Base-by-base conservation (phyloP, 2,329 filamentous ascomycete species). In the Xylariales sp. region DNA sequence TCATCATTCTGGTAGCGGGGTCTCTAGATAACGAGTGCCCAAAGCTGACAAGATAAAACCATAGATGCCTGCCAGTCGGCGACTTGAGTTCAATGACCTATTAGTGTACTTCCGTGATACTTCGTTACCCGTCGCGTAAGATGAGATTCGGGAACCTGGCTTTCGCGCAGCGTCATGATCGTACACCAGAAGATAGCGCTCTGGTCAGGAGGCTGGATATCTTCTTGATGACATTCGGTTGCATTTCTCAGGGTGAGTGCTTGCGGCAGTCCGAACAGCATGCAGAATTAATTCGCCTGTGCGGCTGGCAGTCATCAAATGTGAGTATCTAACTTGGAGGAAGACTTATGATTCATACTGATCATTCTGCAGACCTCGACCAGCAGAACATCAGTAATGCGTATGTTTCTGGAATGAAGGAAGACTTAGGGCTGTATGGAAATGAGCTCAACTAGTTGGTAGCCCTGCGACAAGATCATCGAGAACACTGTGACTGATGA, bases 361-460 rank as follows among this genome's bases (percentile, higher is more conserved):
- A n/a, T n/a, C n/a, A 49, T 49, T 38, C 42, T 46, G 20, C 52
- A 63, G 46, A 60, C 47, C 56, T 63, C 11, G 61, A 64, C 40
- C 60, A 61, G 42, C 49, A 53, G 28, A 57, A 57, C 31, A 56
- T 55, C 51, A 58, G 46, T 43, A 57, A 57, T 47, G 62, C 61
- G n/a, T 64, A 63, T 25, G 59, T 62, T 10, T 58, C 54, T 1
- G 61, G 61, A 4, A 62, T 64, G 61, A 59, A 62, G 14, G 51
- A 46, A 14, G 44, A 46, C 29, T 29, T 46, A 16, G 34, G 27
- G 3, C 21, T 46, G 3, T 38, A 43, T 12, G 44, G 44, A 4
- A 43, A 46, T 28, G 44, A 54, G 43, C 43, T 54, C 5, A 55
- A 54, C 38, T 54, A 52, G 51, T 56, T 38, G 42, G 47, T 47